Evolutionary conservation across 345 rosid species (phyloP).

Genomic region (Eucalyptus dawsonii): DNA sequence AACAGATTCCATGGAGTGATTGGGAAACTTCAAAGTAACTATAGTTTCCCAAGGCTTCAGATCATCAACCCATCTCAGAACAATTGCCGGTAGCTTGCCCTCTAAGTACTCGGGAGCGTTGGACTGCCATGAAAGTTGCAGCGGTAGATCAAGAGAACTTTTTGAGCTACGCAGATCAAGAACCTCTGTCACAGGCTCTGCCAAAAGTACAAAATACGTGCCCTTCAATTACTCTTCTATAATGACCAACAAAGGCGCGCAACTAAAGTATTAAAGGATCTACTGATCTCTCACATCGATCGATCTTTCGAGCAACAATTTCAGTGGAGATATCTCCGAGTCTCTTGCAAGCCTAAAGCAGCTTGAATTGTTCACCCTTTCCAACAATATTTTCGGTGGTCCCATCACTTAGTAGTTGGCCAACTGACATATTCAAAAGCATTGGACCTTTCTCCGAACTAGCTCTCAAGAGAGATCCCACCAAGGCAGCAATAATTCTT

Average conservation of each 20-base stretch:
- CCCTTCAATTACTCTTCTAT: neutral
- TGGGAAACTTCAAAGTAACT: no score
- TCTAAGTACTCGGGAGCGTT: neutral
- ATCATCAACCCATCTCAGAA: neutral
- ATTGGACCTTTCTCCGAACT: neutral
- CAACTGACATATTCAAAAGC: neutral
- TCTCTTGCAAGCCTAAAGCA: neutral
- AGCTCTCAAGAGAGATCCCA: neutral
- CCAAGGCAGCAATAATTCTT: neutral
- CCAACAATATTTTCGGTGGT: neutral
- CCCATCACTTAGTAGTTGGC: neutral
- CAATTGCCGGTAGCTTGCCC: neutral
- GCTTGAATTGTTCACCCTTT: neutral
- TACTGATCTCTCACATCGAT: neutral
- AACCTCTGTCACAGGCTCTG: neutral
- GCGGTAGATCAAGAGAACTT: neutral
- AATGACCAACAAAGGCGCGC: neutral
- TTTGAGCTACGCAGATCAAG: neutral
- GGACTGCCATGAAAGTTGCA: neutral
- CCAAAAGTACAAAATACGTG: neutral
- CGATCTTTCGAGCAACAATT: neutral
- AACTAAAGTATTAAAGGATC: neutral
- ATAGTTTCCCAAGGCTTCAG: neutral
- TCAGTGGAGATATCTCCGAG: neutral
- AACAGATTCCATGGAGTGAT: no score